Evolutionary conservation across 371 early-diverging fungal genomes (phyloP), one percentile per base, ranked within the genome.

Genomic region (Mortierella sp.): DNA sequence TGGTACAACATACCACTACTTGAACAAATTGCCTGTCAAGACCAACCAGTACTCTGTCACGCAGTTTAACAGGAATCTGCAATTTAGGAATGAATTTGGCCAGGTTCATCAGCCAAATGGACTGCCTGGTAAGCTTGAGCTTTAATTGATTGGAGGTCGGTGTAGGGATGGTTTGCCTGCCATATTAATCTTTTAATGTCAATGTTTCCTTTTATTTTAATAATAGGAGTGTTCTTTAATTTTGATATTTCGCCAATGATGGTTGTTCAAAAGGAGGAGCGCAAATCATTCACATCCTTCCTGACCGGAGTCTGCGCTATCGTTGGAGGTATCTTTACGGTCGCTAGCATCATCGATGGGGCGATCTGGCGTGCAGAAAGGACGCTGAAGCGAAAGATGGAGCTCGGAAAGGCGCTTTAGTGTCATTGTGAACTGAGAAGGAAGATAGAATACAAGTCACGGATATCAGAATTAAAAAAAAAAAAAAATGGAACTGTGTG

Each of bases 241-340:
- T 94, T 91, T 86, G 98, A 99, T 37, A 99, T 99, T 60, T 98
- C 98, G 15, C 98, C 99, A 0, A 97, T 99, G 97, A 85, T 93
- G 40, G 94, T 99, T 61, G 93, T 91, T 40, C 95, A 96, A 75
- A 88, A 86, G 7, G 96, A 99, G 85, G 87, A 89, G 60, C 88
- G 90, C 59, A 89, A 92, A 68, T 95, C 98, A 19, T 93, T 98
- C 61, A 82, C 92, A 13, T 92, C 93, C 64, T 96, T 99, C 74
- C 68, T 99, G 43, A 96, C 98, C 10, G 92, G 93, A 37, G 89
- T 96, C 6, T 96, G 96, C 71, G 97, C 97, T 10, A 96, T 99
- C 61, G 88, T 98, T 0, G 98, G 99, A 51, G 98, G 98, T 47
- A 91, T 99, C 26, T 96, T 94, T 75, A 97, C 99, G 12, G 96